Evolutionary conservation across 768 basidiomycete genomes (phyloP), one percentile per base, ranked within the genome.

Genomic region (Daedaleopsis nitida): DNA sequence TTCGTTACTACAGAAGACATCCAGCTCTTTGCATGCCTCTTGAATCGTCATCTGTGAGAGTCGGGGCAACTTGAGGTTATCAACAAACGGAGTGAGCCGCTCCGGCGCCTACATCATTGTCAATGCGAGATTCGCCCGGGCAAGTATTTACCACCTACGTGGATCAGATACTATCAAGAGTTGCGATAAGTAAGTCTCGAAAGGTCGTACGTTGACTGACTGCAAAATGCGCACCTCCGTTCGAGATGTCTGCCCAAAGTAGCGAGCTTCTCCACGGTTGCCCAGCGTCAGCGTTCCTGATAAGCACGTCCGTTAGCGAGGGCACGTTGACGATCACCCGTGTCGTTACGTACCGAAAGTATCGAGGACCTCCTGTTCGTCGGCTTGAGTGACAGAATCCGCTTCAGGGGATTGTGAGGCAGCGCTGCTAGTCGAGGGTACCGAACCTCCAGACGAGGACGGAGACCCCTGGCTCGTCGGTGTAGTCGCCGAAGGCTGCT

Each of bases 191-290:
- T 27, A 50, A 21, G 16, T 59, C 27, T 51, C n/a, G n/a, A n/a
- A n/a, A n/a, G n/a, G n/a, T n/a, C n/a, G n/a, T n/a, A n/a, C n/a
- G n/a, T n/a, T n/a, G n/a, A n/a, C n/a, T n/a, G n/a, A n/a, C n/a
- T n/a, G n/a, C n/a, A n/a, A n/a, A n/a, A 21, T 1, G 0, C 81
- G 54, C 62, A 88, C 88, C 79, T 91, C 88, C 27, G 86, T 78
- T 39, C 87, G 82, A 5, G 89, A 85, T 0, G 87, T 90, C 57
- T 80, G 79, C 19, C 89, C 87, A 58, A 86, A 77, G 67, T 85
- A 88, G 42, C 73, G 78, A 0, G 81, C 78, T 63, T 83, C 83
- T 0, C 85, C 85, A 55, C 80, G 72, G 27, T 78, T 70, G 13
- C 81, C 83, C 27, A 88, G 76, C 7, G 80, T 81, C 56, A 89